These are phyloP conservation scores for Vitis hybrid DNA, from an alignment of 177 flowering plant species.

Conservation along the genomic window DNA sequence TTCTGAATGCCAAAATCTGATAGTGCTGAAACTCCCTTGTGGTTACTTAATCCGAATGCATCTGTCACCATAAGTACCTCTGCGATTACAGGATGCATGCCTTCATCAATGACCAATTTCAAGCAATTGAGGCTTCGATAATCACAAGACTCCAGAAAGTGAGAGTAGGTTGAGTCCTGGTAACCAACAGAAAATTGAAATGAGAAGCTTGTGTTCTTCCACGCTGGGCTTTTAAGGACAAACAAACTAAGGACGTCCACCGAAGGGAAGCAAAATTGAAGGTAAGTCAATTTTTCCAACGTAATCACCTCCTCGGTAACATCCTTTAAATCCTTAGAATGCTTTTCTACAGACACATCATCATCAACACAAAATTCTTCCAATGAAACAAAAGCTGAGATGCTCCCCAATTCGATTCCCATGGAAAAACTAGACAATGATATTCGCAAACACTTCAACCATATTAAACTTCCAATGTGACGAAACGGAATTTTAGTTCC, in stretches of 20 bases:
- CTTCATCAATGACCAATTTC: conserved; percentile 9
- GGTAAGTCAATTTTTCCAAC: conserved; percentile 8
- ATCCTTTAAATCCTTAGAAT: not conserved
- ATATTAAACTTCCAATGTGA: not conserved
- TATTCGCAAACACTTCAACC: conserved; percentile 11
- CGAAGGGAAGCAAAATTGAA: conserved; percentile 16
- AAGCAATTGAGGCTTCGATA: conserved; percentile 1
- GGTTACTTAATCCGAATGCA: conserved; percentile 15
- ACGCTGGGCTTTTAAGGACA: not conserved
- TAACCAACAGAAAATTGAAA: conserved; percentile 16
- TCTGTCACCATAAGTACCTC: conserved; percentile 6
- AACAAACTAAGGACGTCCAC: conserved; percentile 3
- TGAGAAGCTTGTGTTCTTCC: not conserved
- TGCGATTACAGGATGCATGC: not conserved
- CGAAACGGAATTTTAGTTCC: not conserved
- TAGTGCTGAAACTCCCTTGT: not conserved
- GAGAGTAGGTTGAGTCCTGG: not conserved
- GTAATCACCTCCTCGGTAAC: conserved; percentile 10
- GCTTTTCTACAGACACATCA: not conserved
- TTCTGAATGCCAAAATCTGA: conserved; percentile 13
- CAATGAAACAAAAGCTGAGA: conserved; percentile 11
- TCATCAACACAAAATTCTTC: conserved; percentile 25
- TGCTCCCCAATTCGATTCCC: not conserved
- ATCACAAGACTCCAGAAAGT: not conserved
- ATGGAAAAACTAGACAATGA: not conserved